Percentiles rank a stretch among this genome's conserved stretches.
These are phyloP conservation scores for Aspergillus tubingensis DNA, from an alignment of 2,329 filamentous ascomycete species.

Conservation along the genomic window DNA sequence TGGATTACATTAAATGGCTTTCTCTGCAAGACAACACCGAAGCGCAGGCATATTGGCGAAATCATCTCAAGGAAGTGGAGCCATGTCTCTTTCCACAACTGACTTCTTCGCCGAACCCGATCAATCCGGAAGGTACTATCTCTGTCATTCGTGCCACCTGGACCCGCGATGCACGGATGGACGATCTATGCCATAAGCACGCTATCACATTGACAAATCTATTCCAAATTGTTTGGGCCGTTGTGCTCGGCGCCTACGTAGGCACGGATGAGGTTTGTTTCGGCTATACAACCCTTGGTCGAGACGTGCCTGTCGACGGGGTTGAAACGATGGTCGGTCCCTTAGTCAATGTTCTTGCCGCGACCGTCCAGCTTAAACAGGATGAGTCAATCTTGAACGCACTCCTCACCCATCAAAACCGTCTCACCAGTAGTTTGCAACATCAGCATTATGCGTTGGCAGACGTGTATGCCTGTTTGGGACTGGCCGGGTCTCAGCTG, in stretches of 20 bases:
- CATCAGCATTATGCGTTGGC: background rate
- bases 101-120: background rate
- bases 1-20: background rate
- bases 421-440: background rate
- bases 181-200: constrained; percentile 9
- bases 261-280: constrained; percentile 42
- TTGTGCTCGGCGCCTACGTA: constrained; percentile 39
- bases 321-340: constrained; percentile 23
- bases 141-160: background rate
- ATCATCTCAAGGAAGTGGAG: background rate
- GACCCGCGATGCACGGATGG: background rate
- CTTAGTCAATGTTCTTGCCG: background rate
- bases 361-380: background rate
- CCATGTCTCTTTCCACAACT: constrained; percentile 12
- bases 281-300: constrained; percentile 43
- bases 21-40: background rate
- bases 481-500: background rate
- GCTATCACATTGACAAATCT: constrained; percentile 31
- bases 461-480: background rate
- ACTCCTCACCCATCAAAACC: background rate
- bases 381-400: background rate
- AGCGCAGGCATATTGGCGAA: constrained; percentile 29
- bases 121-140: background rate
- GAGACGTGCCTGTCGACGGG: constrained; percentile 36
- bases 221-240: constrained; percentile 42